Evolutionary conservation across 2,329 filamentous ascomycete genomes (phyloP), one percentile per base, ranked within the genome.

Genomic region (Pseudocercospora fuligena): DNA sequence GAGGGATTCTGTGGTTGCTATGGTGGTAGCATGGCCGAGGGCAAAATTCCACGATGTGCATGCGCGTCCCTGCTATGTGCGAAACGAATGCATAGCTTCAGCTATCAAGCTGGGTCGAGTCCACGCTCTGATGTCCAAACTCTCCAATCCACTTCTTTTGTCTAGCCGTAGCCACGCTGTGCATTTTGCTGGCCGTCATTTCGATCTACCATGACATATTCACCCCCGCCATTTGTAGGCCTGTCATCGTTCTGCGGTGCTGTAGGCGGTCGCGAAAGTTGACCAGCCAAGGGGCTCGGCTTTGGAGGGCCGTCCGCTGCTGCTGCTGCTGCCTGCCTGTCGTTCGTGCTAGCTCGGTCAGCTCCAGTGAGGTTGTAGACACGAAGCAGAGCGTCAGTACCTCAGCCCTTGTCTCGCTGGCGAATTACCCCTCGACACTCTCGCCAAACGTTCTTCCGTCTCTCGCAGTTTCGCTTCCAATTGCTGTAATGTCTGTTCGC

Each of bases 391-490:
- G 29, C n/a, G 6, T 58, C n/a, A 36, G 56, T 33, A 58, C 56
- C 56, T 58, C 56, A 36, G 33, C 9, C n/a, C 56, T 40, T 58
- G 56, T 40, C 70, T 69, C 9, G 74, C 67, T 2, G 75, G 73
- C 21, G 75, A 75, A 56, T 66, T 70, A 60, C 68, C 69, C 62
- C 69, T 70, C 56, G 70, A 75, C 64, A 71, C 80, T 49, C 77
- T 73, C 16, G 76, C 76, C 53, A 98, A 86, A 53, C 90, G 90
- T 73, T 91, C 86, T 81, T 97, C 94, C 80, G 95, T 93, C 75
- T 93, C 93, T 73, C 89, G 90, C 73, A 98, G 88, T 73, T 89
- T 90, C 61, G 89, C 89, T 81, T 97, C 93, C 75, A 98, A 89
- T 64, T 90, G 89, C 80, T 97, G 90, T 72, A 98, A 90, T 80